Evolutionary conservation across 352 stramenopile species (phyloP).

Genomic region (Pythium volutum): DNA sequence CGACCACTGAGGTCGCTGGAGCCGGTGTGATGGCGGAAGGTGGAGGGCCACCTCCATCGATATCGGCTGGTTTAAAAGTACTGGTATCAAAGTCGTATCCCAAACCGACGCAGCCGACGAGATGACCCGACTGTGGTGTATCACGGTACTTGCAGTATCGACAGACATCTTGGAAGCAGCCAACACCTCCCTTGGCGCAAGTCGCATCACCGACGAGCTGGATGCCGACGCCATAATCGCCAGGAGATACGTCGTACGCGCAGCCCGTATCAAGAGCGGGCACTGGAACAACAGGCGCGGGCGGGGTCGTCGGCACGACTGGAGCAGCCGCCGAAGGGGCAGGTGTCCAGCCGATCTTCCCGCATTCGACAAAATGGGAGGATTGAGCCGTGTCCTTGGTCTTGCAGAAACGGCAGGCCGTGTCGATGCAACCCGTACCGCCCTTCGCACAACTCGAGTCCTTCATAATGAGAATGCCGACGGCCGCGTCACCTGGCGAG

Average conservation of each 20-base stretch:
- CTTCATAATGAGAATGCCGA: background rate
- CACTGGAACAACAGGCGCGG: background rate
- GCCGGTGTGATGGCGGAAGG: no score
- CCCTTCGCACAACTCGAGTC: background rate
- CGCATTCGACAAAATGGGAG: slow-evolving; percentile 3
- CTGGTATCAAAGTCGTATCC: background rate
- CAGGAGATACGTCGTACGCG: slow-evolving; percentile 5
- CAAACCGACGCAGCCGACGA: slow-evolving; percentile 7
- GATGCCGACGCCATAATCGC: slow-evolving; percentile 11
- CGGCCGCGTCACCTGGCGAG: slow-evolving; percentile 4
- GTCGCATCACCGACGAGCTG: background rate
- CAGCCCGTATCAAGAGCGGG: background rate
- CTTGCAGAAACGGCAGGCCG: slow-evolving; percentile 21
- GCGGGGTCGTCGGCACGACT: background rate
- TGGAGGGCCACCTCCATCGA: no score
- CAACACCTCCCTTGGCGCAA: slow-evolving; percentile 9
- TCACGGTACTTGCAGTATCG: slow-evolving; percentile 13
- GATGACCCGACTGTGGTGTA: slow-evolving; percentile 20
- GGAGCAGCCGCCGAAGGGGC: no score
- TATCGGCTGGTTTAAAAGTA: background rate
- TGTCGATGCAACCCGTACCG: slow-evolving; percentile 27
- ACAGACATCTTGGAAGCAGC: slow-evolving; percentile 14
- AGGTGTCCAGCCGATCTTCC: background rate
- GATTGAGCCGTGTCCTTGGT: slow-evolving; percentile 17
- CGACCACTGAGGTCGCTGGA: background rate